These are phyloP conservation scores for Neolentinus lepideus DNA, from an alignment of 1,284 basidiomycete species.

Conservation along the genomic window DNA sequence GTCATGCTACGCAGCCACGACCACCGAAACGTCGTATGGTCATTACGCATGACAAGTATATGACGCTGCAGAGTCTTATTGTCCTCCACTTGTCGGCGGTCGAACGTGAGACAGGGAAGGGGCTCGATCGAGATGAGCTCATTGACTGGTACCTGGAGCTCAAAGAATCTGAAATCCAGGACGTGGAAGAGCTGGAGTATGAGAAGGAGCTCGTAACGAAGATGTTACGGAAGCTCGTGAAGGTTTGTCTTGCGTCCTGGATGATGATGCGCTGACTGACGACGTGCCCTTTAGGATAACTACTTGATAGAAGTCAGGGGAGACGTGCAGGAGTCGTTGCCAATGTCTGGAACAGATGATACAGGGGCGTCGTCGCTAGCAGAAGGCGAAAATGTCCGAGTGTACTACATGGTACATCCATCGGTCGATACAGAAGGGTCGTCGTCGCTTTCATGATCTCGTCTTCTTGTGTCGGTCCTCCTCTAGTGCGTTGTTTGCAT, in stretches of 20 bases:
- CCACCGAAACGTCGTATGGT: constrained; percentile 71
- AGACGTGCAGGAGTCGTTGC: constrained; percentile 74
- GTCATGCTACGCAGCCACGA: constrained; percentile 17
- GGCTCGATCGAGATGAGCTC: constrained; percentile 84
- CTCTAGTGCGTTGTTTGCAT: not conserved
- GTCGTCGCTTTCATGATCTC: constrained; percentile 20
- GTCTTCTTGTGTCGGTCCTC: not conserved
- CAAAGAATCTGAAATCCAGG: constrained; percentile 78
- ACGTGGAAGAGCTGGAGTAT: constrained; percentile 86
- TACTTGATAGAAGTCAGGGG: constrained; percentile 81
- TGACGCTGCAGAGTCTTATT: constrained; percentile 84
- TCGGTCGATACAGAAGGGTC: constrained; percentile 63
- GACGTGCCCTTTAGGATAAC: constrained; percentile 53
- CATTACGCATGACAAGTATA: constrained; percentile 94
- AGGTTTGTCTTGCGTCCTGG: constrained; percentile 42
- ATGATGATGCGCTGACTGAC: not conserved
- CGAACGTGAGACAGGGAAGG: constrained; percentile 73
- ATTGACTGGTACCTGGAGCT: constrained; percentile 96
- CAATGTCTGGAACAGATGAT: constrained; percentile 50
- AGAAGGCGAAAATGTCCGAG: constrained; percentile 52
- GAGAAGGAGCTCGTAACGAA: constrained; percentile 90
- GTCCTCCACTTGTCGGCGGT: constrained; percentile 77
- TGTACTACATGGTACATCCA: constrained; percentile 79
- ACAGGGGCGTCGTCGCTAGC: constrained; percentile 39
- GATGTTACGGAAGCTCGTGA: constrained; percentile 84